Base-by-base conservation (phyloP, 768 basidiomycete species). In the Amanita molliuscula region DNA sequence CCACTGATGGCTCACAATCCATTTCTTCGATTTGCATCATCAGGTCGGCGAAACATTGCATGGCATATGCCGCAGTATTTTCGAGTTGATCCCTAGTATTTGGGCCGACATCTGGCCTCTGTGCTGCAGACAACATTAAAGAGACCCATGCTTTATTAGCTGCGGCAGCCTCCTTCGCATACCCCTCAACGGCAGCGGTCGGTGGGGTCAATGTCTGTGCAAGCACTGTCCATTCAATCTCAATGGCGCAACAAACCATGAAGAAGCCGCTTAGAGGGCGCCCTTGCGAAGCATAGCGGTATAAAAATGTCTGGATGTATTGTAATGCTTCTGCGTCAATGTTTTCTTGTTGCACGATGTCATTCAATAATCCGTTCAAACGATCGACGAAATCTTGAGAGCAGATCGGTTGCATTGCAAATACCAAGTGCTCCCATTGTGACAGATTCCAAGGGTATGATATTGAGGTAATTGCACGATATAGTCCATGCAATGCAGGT, bases 191-290 rank as follows among this genome's bases (percentile, higher is more conserved):
- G 13, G 59, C 58, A 10, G 52, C 47, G 18, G 60, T 58, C 40
- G 68, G 61, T 53, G 70, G 63, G 2, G 73, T 70, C 18, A 77
- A 65, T 6, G 76, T 78, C 63, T 91, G 89, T 3, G 88, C 82
- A 20, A 94, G 76, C 16, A 88, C 73, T 4, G 88, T 91, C 84
- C 88, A 90, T 58, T 86, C 78, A 36, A 81, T 82, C 63, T 92
- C 88, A 56, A 88, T 77, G 41, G 88, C 79, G 59, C 90, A 92
- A 64, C 90, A 93, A n/a, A 91, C 80, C 48, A 88, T 75, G 56
- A 93, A 92, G 61, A 90, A 89, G 8, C 90, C 88, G 48, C 82
- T 89, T 13, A 93, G 69, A 10, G 91, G 90, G 5, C 90, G 76
- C 7, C 83, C 86, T 50, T 76, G 76, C 7, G 77, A 70, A 15